A percentile compares a stretch with the other conserved stretches of the same genome.
Conservation (phyloP, 768 basidiomycete genomes). For the Lanmaoa pseudosensibilis region DNA sequence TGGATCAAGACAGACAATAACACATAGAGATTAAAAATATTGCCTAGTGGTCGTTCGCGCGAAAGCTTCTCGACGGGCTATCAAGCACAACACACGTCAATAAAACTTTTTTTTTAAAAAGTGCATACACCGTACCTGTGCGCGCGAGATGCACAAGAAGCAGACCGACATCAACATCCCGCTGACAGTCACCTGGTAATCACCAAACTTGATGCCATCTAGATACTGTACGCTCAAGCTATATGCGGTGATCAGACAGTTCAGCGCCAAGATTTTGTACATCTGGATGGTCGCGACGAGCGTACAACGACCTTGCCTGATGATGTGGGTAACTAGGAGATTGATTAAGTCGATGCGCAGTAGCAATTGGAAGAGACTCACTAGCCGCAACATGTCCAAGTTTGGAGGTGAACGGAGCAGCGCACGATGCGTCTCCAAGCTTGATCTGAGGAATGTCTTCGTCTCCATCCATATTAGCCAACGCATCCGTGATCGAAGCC, state of each 20-base stretch:
- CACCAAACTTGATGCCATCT: constrained; percentile 98
- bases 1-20: constrained; percentile 88
- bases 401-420: constrained; percentile 98
- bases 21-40: constrained; percentile 97
- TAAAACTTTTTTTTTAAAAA: background rate
- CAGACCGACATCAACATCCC: constrained; percentile 95
- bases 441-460: constrained; percentile 97
- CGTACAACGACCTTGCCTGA: constrained; percentile 97
- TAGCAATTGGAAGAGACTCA: constrained; percentile 41
- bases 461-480: constrained; percentile 93
- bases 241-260: constrained; percentile 98
- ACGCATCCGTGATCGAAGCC: constrained; percentile 72
- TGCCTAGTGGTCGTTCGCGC: constrained; percentile 87
- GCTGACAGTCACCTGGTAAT: constrained; percentile 96
- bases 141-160: constrained; percentile 96
- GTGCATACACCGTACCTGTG: constrained; percentile 64
- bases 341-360: background rate
- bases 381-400: constrained; percentile 95
- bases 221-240: constrained; percentile 96
- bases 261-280: constrained; percentile 99
- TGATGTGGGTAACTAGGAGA: constrained; percentile 87
- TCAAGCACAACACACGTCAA: constrained; percentile 39
- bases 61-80: constrained; percentile 97
- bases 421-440: constrained; percentile 98
- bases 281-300: constrained; percentile 98